Conservation (phyloP, 352 stramenopile species). For the Pseudoperonospora humuli region DNA sequence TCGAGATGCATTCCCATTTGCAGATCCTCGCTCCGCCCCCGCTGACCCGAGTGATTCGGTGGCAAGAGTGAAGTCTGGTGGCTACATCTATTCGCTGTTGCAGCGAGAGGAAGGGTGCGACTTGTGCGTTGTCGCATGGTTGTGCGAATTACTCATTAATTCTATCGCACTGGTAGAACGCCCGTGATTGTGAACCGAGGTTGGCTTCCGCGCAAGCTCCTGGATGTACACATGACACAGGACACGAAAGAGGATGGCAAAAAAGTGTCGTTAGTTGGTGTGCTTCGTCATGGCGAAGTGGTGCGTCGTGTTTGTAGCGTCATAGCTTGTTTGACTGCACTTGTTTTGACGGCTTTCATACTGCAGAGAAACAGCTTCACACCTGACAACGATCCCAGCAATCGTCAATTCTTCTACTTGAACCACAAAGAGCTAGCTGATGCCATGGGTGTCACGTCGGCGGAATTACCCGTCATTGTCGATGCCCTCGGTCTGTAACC, state of each 20-base stretch:
- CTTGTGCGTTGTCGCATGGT: neutral
- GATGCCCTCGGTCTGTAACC: conserved; percentile 48
- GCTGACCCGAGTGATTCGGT: conserved; percentile 70
- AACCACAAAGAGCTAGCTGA: conserved; percentile 69
- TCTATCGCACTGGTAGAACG: conserved; percentile 29
- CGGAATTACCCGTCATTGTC: conserved; percentile 64
- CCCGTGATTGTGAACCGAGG: conserved; percentile 82
- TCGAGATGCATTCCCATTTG: neutral
- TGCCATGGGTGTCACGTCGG: conserved; percentile 63
- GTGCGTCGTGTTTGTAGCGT: conserved; percentile 21
- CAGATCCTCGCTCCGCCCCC: conserved; percentile 75
- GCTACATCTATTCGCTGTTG: conserved; percentile 81
- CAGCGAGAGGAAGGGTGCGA: conserved; percentile 57
- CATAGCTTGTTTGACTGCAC: neutral
- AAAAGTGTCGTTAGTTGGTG: conserved; percentile 50
- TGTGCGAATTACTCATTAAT: neutral
- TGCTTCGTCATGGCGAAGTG: conserved; percentile 75
- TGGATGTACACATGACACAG: conserved; percentile 59
- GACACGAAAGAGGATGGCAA: conserved; percentile 50
- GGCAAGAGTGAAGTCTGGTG: conserved; percentile 69
- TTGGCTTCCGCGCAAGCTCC: conserved; percentile 68
- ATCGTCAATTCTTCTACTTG: conserved; percentile 79
- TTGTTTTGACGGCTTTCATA: neutral
- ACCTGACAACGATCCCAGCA: conserved; percentile 63
- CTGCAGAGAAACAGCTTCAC: conserved; percentile 69